A percentile compares a stretch with the other conserved stretches of the same genome.
These are phyloP conservation scores for Herpotrichia juniperi DNA, from an alignment of 2,329 filamentous ascomycete species.

Conservation along the genomic window DNA sequence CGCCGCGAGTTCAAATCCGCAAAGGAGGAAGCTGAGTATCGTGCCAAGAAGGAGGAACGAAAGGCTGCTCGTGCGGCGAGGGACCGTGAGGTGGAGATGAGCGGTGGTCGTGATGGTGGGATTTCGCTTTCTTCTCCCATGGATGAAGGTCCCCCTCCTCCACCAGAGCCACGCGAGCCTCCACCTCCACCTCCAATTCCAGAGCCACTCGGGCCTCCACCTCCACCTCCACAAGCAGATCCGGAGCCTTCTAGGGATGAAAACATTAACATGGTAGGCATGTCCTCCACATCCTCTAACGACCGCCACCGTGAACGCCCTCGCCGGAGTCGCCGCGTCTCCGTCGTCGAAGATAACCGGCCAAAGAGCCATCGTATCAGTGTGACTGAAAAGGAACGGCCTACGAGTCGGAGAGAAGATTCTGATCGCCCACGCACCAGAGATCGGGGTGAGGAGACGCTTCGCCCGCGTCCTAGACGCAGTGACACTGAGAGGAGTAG, in stretches of 20 bases:
- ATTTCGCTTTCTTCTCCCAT: slow-evolving; percentile 18
- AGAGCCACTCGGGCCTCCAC: slow-evolving; percentile 14
- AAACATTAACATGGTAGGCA: slow-evolving; percentile 30
- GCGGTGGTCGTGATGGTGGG: slow-evolving; percentile 31
- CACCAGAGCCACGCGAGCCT: slow-evolving; percentile 25
- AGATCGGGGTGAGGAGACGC: slow-evolving; percentile 26
- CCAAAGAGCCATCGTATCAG: slow-evolving; percentile 39
- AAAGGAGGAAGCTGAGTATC: slow-evolving; percentile 42
- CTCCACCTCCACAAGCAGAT: slow-evolving; percentile 15
- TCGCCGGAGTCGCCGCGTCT: slow-evolving; percentile 26
- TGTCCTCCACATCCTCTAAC: slow-evolving; percentile 32
- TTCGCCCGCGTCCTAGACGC: slow-evolving; percentile 21
- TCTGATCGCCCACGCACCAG: slow-evolving; percentile 34
- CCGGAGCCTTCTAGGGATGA: slow-evolving; percentile 24
- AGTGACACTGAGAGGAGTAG: slow-evolving; percentile 32
- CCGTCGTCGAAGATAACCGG: slow-evolving; percentile 31
- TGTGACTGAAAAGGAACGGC: slow-evolving; percentile 37
- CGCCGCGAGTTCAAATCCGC: slow-evolving; percentile 31
- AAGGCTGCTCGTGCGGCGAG: slow-evolving; percentile 24
- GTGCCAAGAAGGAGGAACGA: slow-evolving; percentile 36
- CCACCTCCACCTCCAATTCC: slow-evolving; percentile 15
- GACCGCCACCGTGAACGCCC: slow-evolving; percentile 34
- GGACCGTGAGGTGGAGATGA: slow-evolving; percentile 33
- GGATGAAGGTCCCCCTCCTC: slow-evolving; percentile 25
- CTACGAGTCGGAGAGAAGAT: slow-evolving; percentile 32